Evolutionary conservation across 2,329 filamentous ascomycete genomes (phyloP).

Genomic region (Ceratocystis destructans): DNA sequence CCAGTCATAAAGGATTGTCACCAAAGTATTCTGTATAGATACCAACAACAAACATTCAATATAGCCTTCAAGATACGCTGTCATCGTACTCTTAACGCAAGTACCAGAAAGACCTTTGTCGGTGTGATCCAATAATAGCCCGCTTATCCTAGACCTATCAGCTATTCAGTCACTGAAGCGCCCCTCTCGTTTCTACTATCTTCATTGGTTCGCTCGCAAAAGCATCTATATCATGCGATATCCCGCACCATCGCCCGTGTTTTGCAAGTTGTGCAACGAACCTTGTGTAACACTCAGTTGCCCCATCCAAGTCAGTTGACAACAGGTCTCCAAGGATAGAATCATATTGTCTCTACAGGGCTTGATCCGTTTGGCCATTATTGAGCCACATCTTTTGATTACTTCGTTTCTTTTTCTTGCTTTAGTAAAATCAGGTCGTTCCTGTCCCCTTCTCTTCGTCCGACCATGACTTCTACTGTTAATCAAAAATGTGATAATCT

Average conservation of each 20-base stretch:
- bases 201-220: neutral
- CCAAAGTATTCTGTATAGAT: no score
- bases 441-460: no score
- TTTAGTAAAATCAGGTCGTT: neutral
- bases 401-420: neutral
- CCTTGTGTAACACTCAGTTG: neutral
- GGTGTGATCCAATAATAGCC: neutral
- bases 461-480: no score
- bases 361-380: neutral
- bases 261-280: neutral
- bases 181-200: neutral
- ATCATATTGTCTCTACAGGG: neutral
- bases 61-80: no score
- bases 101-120: no score
- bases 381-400: neutral
- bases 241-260: neutral
- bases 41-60: no score
- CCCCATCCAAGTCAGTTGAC: neutral
- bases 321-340: neutral
- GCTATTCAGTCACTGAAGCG: neutral
- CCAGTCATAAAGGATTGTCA: no score
- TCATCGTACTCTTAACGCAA: no score
- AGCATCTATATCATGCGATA: neutral
- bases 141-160: neutral
- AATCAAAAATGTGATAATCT: no score